phyloP scores from a whole-genome alignment of 2,329 filamentous ascomycete genomes.

The Diaporthe citri region DNA sequence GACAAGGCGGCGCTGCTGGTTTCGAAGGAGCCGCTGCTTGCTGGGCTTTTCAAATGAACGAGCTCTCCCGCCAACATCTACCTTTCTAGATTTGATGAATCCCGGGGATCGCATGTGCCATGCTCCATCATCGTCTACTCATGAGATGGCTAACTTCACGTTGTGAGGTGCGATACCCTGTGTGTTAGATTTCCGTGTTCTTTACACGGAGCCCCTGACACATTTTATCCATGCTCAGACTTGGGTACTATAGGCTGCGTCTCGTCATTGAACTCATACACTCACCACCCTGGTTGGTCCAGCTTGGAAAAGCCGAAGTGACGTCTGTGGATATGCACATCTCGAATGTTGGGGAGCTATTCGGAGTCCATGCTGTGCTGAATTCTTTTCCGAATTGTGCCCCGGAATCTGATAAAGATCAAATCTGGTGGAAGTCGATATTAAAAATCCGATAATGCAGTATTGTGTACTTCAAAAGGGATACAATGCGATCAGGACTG shows the following conservation, averaged over 20 bases:
- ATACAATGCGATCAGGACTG: neutral
- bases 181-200: neutral
- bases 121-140: neutral
- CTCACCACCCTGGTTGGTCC: rapidly evolving
- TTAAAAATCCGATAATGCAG: neutral
- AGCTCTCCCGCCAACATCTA: neutral
- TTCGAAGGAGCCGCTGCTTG: constrained; percentile 52
- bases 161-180: neutral
- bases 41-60: constrained; percentile 47
- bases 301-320: neutral
- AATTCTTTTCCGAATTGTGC: neutral
- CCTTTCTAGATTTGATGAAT: neutral
- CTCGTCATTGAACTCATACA: neutral
- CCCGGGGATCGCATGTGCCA: neutral
- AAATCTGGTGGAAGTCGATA: neutral
- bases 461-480: neutral
- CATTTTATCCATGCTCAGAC: neutral
- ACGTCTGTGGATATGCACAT: neutral
- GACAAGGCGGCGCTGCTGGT: constrained; percentile 51
- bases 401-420: neutral
- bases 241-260: neutral
- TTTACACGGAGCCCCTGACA: neutral
- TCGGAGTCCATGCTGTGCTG: too few relatives aligned
- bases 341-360: too few relatives aligned
- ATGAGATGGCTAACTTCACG: neutral